These are phyloP conservation scores for Carex pumila DNA, from an alignment of 176 grass and related monocot species.

Conservation along the genomic window DNA sequence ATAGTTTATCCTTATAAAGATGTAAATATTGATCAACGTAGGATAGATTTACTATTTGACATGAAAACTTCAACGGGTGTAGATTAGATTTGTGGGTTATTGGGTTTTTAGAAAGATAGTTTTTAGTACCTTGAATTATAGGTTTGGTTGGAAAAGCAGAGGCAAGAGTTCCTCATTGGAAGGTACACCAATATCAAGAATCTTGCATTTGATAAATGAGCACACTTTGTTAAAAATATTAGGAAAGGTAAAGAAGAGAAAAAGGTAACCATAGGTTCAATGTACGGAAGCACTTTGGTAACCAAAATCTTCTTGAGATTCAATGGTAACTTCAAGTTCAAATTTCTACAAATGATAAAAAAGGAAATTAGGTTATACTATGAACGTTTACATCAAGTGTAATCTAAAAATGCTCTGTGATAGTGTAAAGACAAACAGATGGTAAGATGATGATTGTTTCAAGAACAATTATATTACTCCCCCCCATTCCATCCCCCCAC, in stretches of 20 bases:
- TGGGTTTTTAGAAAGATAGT: not conserved
- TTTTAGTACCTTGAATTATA: constrained; percentile 8
- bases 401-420: not conserved
- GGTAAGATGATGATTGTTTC: constrained; percentile 1
- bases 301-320: not conserved
- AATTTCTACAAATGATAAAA: not conserved
- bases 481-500: too few species aligned
- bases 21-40: too few species aligned
- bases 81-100: not conserved
- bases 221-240: not conserved
- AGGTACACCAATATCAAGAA: constrained; percentile 26
- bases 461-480: too few species aligned
- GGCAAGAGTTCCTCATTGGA: constrained; percentile 18
- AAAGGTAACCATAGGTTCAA: not conserved
- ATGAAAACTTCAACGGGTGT: not conserved
- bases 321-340: constrained; percentile 16
- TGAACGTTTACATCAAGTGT: not conserved
- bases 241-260: not conserved
- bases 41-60: too few species aligned
- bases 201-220: constrained; percentile 19
- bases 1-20: too few species aligned
- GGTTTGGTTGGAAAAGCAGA: constrained; percentile 20
- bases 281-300: not conserved
- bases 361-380: not conserved
- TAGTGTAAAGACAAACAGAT: constrained; percentile 7